Evolutionary conservation across 768 basidiomycete species (phyloP).

Genomic region (Mycena indigotica): DNA sequence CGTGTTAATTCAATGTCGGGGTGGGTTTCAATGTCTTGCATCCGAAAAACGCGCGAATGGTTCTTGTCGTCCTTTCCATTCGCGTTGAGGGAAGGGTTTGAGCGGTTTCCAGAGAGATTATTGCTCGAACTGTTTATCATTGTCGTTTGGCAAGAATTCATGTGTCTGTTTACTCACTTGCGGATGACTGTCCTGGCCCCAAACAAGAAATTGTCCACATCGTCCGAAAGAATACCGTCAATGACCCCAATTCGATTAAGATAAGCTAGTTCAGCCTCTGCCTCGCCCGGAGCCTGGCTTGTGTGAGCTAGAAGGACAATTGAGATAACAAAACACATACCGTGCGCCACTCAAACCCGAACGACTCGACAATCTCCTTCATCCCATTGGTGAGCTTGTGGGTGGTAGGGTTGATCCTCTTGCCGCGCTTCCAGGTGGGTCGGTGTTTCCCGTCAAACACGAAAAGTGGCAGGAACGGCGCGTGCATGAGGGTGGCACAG

Average conservation of each 20-base stretch:
- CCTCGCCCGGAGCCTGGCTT: conserved; percentile 86
- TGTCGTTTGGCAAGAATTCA: conserved; percentile 1
- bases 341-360: conserved; percentile 78
- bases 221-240: conserved; percentile 89
- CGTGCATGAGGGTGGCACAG: conserved; percentile 73
- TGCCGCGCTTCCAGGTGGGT: conserved; percentile 79
- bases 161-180: conserved; percentile 53
- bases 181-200: conserved; percentile 82
- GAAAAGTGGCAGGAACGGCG: conserved; percentile 85
- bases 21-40: conserved; percentile 42
- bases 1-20: conserved; percentile 53
- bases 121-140: conserved; percentile 57
- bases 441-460: conserved; percentile 90
- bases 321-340: conserved; percentile 36
- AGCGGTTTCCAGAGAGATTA: conserved; percentile 70
- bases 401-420: conserved; percentile 61
- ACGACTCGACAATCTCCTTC: conserved; percentile 77
- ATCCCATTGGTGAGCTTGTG: conserved; percentile 74
- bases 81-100: conserved; percentile 63
- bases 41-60: conserved; percentile 53
- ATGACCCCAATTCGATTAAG: conserved; percentile 80
- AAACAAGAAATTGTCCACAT: conserved; percentile 91
- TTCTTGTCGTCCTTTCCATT: conserved; percentile 76
- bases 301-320: conserved; percentile 28
- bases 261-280: conserved; percentile 91